These are phyloP conservation scores for Ceriops zippeliana DNA, from an alignment of 345 rosid species.

Conservation along the genomic window DNA sequence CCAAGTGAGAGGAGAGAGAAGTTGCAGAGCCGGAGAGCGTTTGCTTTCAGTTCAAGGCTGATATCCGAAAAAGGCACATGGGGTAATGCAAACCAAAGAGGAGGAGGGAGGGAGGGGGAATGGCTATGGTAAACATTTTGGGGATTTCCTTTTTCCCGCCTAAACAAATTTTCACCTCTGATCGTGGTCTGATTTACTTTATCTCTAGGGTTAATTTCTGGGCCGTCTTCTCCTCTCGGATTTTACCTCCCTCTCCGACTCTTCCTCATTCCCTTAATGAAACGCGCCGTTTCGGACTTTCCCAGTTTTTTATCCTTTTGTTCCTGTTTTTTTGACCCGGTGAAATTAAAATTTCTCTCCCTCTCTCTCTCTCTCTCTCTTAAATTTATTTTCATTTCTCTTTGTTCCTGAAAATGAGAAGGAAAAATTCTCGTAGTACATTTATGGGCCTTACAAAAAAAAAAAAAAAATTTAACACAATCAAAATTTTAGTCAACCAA, in stretches of 20 bases:
- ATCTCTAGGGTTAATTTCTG: constrained; percentile 25
- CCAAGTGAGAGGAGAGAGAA: background rate
- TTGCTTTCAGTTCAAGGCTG: too few species aligned
- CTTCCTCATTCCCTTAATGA: background rate
- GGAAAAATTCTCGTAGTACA: too few species aligned
- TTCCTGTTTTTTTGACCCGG: background rate
- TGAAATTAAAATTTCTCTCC: too few species aligned
- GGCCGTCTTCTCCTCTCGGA: background rate
- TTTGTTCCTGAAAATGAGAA: too few species aligned
- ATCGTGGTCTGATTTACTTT: constrained; percentile 4
- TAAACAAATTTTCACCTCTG: constrained; percentile 16
- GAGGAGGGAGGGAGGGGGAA: background rate
- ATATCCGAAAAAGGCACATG: too few species aligned
- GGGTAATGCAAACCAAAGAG: too few species aligned
- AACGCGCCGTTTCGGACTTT: background rate
- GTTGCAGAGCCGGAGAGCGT: background rate
- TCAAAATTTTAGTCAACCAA: too few species aligned
- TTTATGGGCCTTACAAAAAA: too few species aligned
- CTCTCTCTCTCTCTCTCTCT: too few species aligned
- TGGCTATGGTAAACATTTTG: background rate
- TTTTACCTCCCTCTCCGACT: background rate
- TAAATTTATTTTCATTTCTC: too few species aligned
- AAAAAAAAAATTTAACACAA: too few species aligned
- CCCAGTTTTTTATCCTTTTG: background rate
- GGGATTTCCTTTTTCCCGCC: constrained; percentile 27